These are phyloP conservation scores for Trichothecium sympodiale DNA, from an alignment of 2,329 filamentous ascomycete genomes.

Conservation along the genomic window DNA sequence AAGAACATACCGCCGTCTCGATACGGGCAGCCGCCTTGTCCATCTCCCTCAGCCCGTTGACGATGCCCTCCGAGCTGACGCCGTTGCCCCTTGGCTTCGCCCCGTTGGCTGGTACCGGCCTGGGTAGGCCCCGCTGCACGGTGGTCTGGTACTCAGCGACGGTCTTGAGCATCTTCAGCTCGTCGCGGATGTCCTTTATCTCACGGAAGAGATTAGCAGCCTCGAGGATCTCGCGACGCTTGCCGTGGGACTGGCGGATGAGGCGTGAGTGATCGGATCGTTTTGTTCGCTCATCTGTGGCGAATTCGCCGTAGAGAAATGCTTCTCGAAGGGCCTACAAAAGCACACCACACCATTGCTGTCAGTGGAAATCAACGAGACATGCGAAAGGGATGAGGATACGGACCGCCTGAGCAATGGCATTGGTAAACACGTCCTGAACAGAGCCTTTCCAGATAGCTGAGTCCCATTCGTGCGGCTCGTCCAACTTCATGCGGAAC, in stretches of 20 bases:
- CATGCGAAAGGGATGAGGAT: background rate
- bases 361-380: slow-evolving; percentile 1
- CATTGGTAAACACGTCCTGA: slow-evolving; percentile 3
- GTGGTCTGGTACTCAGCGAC: slow-evolving; percentile 6
- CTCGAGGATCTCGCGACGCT: background rate
- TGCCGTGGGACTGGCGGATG: background rate
- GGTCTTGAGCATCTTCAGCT: slow-evolving; percentile 10
- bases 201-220: slow-evolving; percentile 6
- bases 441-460: background rate
- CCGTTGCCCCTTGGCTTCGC: background rate
- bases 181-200: slow-evolving; percentile 13
- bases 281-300: background rate
- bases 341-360: slow-evolving; percentile 2
- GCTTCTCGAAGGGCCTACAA: slow-evolving; percentile 1
- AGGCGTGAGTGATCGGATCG: background rate
- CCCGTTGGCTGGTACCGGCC: background rate
- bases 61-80: slow-evolving; percentile 3
- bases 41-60: slow-evolving; percentile 9
- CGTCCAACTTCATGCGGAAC: too few relatives aligned
- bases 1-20: slow-evolving; percentile 6
- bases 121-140: slow-evolving; percentile 3
- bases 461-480: background rate
- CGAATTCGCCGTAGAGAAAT: slow-evolving; percentile 1
- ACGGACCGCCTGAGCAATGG: slow-evolving; percentile 1
- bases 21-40: slow-evolving; percentile 8